Percentiles rank a stretch among this genome's conserved stretches.
phyloP scores from a whole-genome alignment of 495 filamentous ascomycete species.

The Daldinia decipiens region DNA sequence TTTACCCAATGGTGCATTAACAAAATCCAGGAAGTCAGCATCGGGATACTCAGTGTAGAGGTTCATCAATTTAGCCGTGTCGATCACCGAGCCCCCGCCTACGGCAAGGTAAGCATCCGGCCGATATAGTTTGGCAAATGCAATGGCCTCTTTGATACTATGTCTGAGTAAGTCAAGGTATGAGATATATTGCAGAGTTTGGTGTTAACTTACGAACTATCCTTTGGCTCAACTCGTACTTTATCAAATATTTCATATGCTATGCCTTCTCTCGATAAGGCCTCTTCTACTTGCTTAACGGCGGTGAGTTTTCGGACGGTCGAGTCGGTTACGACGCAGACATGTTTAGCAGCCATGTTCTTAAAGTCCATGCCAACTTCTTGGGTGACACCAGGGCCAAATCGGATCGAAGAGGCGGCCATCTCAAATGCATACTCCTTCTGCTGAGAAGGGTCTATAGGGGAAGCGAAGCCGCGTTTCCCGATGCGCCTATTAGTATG shows the following conservation, averaged over 20 bases:
- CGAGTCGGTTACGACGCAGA: conserved; percentile 89
- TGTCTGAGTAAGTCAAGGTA: conserved; percentile 11
- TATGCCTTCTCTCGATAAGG: conserved; percentile 78
- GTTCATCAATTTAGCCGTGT: conserved; percentile 99
- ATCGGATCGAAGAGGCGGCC: conserved; percentile 92
- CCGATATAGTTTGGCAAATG: conserved; percentile 77
- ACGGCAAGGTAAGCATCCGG: conserved; percentile 94
- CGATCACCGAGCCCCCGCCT: conserved; percentile 88
- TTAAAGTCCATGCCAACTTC: conserved; percentile 99
- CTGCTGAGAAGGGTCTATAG: conserved; percentile 72
- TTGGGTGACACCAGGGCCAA: conserved; percentile 90
- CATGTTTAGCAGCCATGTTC: conserved; percentile 86
- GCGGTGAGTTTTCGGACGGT: conserved; percentile 82
- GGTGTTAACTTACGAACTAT: conserved; percentile 72
- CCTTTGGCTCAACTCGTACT: conserved; percentile 88
- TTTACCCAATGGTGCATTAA: conserved; percentile 93
- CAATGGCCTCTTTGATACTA: conserved; percentile 88
- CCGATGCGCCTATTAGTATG: conserved; percentile 59
- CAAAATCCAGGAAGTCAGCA: conserved; percentile 94
- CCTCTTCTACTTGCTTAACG: conserved; percentile 85
- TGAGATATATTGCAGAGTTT: neutral
- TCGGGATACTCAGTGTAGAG: conserved; percentile 88
- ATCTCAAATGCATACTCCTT: conserved; percentile 99
- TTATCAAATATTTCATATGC: conserved; percentile 82
- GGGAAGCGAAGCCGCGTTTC: conserved; percentile 70